These are phyloP conservation scores for Marasmius oreades DNA, from an alignment of 1,284 basidiomycete species.

Conservation along the genomic window DNA sequence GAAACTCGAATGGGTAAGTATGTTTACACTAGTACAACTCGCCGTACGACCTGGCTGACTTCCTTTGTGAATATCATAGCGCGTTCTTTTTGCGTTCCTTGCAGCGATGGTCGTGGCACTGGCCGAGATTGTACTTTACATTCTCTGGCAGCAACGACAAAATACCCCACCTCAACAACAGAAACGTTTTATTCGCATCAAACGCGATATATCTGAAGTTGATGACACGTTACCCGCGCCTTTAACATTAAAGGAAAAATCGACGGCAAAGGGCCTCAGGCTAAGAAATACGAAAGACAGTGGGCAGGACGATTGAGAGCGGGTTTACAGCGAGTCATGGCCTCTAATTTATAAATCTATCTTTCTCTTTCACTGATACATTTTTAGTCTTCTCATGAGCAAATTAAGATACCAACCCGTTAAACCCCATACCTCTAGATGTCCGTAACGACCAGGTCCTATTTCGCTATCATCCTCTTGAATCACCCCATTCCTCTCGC, in stretches of 20 bases:
- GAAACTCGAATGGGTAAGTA: slow-evolving; percentile 67
- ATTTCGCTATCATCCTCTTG: slow-evolving; percentile 37
- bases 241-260: background rate
- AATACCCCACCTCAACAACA: slow-evolving; percentile 14
- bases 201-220: slow-evolving; percentile 30
- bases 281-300: slow-evolving; percentile 3
- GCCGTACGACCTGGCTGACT: no score
- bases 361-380: slow-evolving; percentile 42
- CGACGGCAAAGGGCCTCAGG: slow-evolving; percentile 5
- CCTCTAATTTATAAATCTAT: slow-evolving; percentile 1
- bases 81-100: slow-evolving; percentile 56
- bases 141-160: slow-evolving; percentile 62
- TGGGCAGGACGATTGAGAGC: background rate
- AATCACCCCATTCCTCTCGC: slow-evolving; percentile 21
- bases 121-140: slow-evolving; percentile 63
- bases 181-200: slow-evolving; percentile 24
- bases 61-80: no score
- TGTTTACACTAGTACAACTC: no score
- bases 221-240: slow-evolving; percentile 6
- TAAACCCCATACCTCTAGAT: slow-evolving; percentile 74
- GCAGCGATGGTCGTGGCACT: slow-evolving; percentile 60
- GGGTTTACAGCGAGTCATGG: background rate
- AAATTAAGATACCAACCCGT: slow-evolving; percentile 77
- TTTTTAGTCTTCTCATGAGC: slow-evolving; percentile 49
- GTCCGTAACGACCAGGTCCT: slow-evolving; percentile 37